These are phyloP conservation scores for Candida dendrica DNA, from an alignment of 805 yeast genomes.

Conservation along the genomic window DNA sequence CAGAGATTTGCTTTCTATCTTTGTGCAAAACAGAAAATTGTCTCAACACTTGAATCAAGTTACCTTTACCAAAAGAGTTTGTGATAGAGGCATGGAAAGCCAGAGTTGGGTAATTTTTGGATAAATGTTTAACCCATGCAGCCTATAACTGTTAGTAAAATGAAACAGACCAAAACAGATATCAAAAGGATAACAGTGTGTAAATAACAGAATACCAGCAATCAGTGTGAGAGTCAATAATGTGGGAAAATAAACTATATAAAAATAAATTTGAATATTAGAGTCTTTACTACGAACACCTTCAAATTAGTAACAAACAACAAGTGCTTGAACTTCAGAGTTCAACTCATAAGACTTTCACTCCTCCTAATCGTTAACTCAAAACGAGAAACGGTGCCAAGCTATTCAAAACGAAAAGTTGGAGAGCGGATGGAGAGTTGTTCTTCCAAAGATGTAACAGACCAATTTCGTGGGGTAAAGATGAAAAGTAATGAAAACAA, in stretches of 20 bases:
- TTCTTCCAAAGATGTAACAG: conserved; percentile 99
- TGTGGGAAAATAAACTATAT: conserved; percentile 8
- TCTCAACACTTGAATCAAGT: conserved; percentile 84
- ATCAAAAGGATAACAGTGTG: not conserved
- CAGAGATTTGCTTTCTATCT: conserved; percentile 93
- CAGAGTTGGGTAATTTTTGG: conserved; percentile 86
- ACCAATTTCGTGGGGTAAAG: conserved; percentile 46
- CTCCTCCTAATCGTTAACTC: conserved; percentile 19
- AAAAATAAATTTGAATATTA: conserved; percentile 45
- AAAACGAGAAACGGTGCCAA: conserved; percentile 24
- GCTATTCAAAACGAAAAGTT: conserved; percentile 40
- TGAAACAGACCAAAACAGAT: conserved; percentile 1
- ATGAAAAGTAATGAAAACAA: conserved; percentile 7
- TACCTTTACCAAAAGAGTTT: conserved; percentile 96
- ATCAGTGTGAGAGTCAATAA: not conserved
- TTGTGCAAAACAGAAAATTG: conserved; percentile 87
- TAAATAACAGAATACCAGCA: not conserved
- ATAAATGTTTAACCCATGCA: conserved; percentile 95
- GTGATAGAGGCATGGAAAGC: conserved; percentile 98
- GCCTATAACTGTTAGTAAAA: conserved; percentile 54
- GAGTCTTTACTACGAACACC: conserved; percentile 84
- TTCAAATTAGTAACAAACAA: conserved; percentile 17
- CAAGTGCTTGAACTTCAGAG: conserved; percentile 22
- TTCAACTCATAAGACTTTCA: conserved; percentile 73
- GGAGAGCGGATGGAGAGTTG: conserved; percentile 49